Percentiles rank a stretch among this genome's conserved stretches.
phyloP scores from a whole-genome alignment of 31 red algal species.

The Endocladia muricata region DNA sequence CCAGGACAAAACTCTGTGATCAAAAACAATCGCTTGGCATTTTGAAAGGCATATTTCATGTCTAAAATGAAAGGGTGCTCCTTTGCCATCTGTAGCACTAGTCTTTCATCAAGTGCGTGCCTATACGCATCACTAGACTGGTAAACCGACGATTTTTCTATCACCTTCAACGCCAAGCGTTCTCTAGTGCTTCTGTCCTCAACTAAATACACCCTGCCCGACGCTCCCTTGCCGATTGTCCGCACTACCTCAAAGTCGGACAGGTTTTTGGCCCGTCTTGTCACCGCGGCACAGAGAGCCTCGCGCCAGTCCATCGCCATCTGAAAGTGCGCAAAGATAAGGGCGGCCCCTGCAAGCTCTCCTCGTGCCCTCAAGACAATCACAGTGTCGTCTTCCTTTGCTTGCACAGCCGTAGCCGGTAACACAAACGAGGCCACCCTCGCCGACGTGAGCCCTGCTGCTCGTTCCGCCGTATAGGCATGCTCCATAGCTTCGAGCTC shows the following conservation, averaged over 20 bases:
- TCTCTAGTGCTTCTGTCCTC: slow-evolving; percentile 46
- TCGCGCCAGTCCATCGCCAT: slow-evolving; percentile 6
- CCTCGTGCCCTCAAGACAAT: neutral
- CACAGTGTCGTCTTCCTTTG: neutral
- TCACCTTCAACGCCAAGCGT: slow-evolving; percentile 78
- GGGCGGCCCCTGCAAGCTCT: neutral
- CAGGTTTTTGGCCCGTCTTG: slow-evolving; percentile 23
- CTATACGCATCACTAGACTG: slow-evolving; percentile 60
- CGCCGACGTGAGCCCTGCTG: neutral
- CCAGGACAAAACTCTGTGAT: slow-evolving; percentile 90
- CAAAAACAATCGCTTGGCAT: slow-evolving; percentile 73
- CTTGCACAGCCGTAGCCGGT: neutral
- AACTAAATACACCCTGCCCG: slow-evolving; percentile 74
- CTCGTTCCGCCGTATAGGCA: neutral
- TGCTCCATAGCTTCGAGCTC: neutral
- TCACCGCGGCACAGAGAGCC: neutral
- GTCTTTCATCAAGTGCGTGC: slow-evolving; percentile 80
- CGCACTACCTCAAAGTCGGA: slow-evolving; percentile 66
- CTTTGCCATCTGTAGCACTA: slow-evolving; percentile 69
- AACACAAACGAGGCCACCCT: neutral
- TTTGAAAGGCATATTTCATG: slow-evolving; percentile 90
- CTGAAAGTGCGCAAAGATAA: neutral
- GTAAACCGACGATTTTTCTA: slow-evolving; percentile 77
- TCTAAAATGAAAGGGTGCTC: slow-evolving; percentile 79
- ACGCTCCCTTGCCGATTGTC: slow-evolving; percentile 79